Evolutionary conservation across 139 green algal species (phyloP), one percentile per base, ranked within the genome.

Genomic region (Picochlorum sp.): DNA sequence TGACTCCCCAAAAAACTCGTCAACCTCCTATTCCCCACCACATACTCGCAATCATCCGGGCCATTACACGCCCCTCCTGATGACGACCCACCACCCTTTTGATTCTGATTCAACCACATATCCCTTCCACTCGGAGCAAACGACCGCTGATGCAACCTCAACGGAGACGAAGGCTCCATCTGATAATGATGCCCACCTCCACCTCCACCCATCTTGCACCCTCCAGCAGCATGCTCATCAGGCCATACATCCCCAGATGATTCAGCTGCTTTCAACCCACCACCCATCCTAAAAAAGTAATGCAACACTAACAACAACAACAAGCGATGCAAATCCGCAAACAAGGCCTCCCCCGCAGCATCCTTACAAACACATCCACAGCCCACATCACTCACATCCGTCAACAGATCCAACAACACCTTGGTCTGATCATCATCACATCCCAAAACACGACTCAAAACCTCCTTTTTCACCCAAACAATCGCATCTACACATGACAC

Each of bases 271-370:
- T 41, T 41, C 34, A 41, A 41, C 34, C 34, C 34, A 41, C 34
- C 34, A 41, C 34, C 34, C 34, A 41, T 41, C 47, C n/a, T 54
- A 9, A 54, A 20, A 24, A 89, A 91, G 24, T 86, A 70, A 69
- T 91, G 82, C 7, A 63, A 77, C 41, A 88, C 73, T 6, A 94
- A 73, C 63, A 86, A 86, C 10, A 94, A 64, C 1, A 74, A 73
- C 15, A 94, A 75, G 44, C 83, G 76, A 73, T 88, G 71, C 14
- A 81, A 49, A 44, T 80, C 73, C 2, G 85, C 72, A 3, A 30
- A 57, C 6, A 62, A 45, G 34, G 57, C 5, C 31, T 26, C 30
- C 26, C 44, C 37, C 15, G 30, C 21, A 9, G 18, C 10, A 24
- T 16, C 21, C 23, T 18, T 13, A 45, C 55, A 18, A 9, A 34